phyloP scores from a whole-genome alignment of 2,329 filamentous ascomycete genomes.

The Pseudovirgaria hyperparasitica region DNA sequence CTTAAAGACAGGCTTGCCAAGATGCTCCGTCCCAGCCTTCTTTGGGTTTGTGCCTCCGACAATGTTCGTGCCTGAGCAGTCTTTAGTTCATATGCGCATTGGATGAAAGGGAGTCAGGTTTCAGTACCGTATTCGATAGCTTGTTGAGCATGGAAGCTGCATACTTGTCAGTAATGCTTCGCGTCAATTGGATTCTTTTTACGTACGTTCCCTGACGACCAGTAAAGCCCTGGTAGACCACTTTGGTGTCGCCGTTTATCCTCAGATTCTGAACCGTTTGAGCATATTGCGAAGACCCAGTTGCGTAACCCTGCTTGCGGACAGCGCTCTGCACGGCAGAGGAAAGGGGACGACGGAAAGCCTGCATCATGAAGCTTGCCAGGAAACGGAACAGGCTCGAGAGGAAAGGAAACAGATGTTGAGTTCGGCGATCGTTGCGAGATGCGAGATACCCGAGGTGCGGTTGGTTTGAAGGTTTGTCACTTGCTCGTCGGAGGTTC shows the following conservation, averaged over 20 bases:
- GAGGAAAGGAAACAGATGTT: no score
- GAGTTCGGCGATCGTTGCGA: no score
- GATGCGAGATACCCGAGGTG: no score
- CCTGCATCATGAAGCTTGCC: conserved; percentile 81
- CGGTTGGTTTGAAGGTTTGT: no score
- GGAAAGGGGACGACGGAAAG: conserved; percentile 61
- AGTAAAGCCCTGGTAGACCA: conserved; percentile 94
- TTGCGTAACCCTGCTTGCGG: conserved; percentile 65
- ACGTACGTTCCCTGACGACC: conserved; percentile 77
- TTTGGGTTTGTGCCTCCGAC: conserved; percentile 98
- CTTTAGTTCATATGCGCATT: conserved; percentile 13
- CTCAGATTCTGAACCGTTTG: conserved; percentile 57
- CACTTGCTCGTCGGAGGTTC: no score
- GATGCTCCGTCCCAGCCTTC: conserved; percentile 85
- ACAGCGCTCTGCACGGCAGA: conserved; percentile 55
- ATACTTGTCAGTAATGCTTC: conserved; percentile 8
- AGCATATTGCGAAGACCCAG: conserved; percentile 44
- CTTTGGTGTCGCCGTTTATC: conserved; percentile 87
- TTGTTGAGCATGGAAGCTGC: conserved; percentile 91
- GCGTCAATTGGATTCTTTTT: conserved; percentile 1
- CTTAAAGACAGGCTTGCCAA: conserved; percentile 85
- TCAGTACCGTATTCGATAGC: conserved; percentile 90
- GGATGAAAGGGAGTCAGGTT: conserved; percentile 7
- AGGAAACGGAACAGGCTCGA: no score
- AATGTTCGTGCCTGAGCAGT: conserved; percentile 70